Conservation (phyloP, 2,329 filamentous ascomycete genomes). For the Colletotrichum truncatum region DNA sequence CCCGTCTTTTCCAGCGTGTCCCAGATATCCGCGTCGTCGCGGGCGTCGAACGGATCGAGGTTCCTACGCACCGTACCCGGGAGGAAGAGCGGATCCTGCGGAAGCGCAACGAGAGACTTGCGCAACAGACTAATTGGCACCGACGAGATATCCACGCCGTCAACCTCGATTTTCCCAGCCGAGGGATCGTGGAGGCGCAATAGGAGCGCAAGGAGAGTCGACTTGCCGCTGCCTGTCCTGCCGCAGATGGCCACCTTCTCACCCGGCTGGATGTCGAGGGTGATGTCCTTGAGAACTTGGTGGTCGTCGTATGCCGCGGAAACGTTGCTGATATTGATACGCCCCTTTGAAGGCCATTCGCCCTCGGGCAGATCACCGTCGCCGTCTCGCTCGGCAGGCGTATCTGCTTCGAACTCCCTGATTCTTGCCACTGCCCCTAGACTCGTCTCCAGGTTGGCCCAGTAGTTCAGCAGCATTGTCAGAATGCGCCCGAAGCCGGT, state of each 20-base stretch:
- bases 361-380: background rate
- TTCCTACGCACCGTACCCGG: constrained; percentile 58
- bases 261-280: constrained; percentile 40
- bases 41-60: constrained; percentile 50
- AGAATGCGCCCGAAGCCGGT: constrained; percentile 45
- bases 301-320: constrained; percentile 12
- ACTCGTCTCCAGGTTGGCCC: constrained; percentile 42
- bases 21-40: constrained; percentile 52
- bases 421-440: constrained; percentile 39
- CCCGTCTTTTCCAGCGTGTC: constrained; percentile 56
- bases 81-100: constrained; percentile 62
- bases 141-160: constrained; percentile 47
- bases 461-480: constrained; percentile 40
- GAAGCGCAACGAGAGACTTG: constrained; percentile 49
- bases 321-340: background rate
- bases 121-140: constrained; percentile 36
- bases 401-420: constrained; percentile 37
- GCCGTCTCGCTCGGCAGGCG: constrained; percentile 32
- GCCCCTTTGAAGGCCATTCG: background rate
- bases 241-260: constrained; percentile 55
- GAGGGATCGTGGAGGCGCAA: constrained; percentile 57
- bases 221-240: constrained; percentile 47
- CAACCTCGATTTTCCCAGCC: constrained; percentile 52
- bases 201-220: constrained; percentile 50
- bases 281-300: constrained; percentile 39